Evolutionary conservation across 1,284 basidiomycete species (phyloP).

Genomic region (Trametes pubescens): DNA sequence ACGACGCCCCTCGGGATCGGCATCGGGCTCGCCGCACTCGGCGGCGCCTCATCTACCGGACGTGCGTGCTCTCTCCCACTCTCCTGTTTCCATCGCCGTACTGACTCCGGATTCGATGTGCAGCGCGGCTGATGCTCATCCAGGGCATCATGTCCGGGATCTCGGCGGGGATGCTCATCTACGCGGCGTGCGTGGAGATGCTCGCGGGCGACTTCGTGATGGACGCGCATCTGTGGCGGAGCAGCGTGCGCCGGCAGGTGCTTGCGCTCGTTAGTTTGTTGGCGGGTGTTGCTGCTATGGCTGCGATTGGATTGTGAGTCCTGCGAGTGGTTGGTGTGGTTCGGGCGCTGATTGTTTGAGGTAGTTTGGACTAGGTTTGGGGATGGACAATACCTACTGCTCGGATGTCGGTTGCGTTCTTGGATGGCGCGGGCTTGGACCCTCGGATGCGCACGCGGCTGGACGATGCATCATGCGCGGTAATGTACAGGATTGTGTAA

Average conservation of each 20-base stretch:
- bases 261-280: slow-evolving; percentile 64
- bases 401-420: not conserved
- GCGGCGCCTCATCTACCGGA: slow-evolving; percentile 39
- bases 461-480: not conserved
- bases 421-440: slow-evolving; percentile 7
- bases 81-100: slow-evolving; percentile 11
- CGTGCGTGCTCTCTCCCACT: slow-evolving; percentile 34
- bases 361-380: slow-evolving; percentile 15
- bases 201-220: slow-evolving; percentile 81
- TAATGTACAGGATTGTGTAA: slow-evolving; percentile 19
- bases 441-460: not conserved
- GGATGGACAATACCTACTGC: not conserved
- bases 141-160: slow-evolving; percentile 79
- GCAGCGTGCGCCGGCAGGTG: slow-evolving; percentile 53
- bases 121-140: slow-evolving; percentile 58
- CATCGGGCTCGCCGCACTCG: slow-evolving; percentile 61
- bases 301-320: slow-evolving; percentile 50
- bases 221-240: slow-evolving; percentile 57
- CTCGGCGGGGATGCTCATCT: slow-evolving; percentile 82
- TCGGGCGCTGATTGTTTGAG: not conserved
- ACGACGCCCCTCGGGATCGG: slow-evolving; percentile 75
- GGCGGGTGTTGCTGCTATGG: slow-evolving; percentile 65
- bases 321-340: not conserved
- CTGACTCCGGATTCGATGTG: slow-evolving; percentile 1
- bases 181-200: slow-evolving; percentile 83